Base-by-base conservation (phyloP, 2,329 filamentous ascomycete genomes). In the Ascosphaera acerosa region DNA sequence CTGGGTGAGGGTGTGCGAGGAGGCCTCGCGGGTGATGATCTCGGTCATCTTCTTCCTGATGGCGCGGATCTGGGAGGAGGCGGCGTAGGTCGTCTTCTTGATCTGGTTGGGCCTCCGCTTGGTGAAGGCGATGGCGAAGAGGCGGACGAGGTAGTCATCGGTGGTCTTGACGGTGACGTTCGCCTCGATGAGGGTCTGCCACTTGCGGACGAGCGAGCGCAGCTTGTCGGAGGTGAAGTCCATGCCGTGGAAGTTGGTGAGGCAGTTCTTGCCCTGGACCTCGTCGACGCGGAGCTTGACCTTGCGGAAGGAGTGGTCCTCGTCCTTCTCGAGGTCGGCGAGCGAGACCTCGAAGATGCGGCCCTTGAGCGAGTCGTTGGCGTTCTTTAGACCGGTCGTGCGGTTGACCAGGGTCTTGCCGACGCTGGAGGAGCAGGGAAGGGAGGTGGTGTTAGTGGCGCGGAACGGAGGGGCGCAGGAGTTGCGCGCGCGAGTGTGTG, bases 181-280 rank as follows among this genome's bases (percentile, higher is more conserved):
- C 67, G 87, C 87, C 72, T 97, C 87, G 48, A 97, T 94, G 53
- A 97, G 70, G 42, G 82, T 75, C 64, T 97, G 87, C 87, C 87
- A 97, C 69, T 97, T 97, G 66, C 87, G 82, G 49, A 97, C 87
- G 44, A 97, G 75, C 41, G 87, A 94, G 55, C 87, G 78, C 50
- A 97, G 76, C 72, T 97, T 97, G 73, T 97, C 87, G 49, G 87
- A 92, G 56, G 87, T 97, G 76, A 97, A 94, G 66, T 97, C 87
- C 57, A 97, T 73, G 49, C 87, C 87, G 73, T 97, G 82, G 76
- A 97, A 97, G 74, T 92, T 92, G 69, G 87, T 94, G 61, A 97
- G 65, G 67, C 87, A 94, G 75, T 91, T 94, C 74, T 92, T 92
- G 68, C 87, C 87, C 66, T 97, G 87, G 42, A 97, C 73, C 65